phyloP scores from a whole-genome alignment of 805 yeast genomes.

The Zygosaccharomyces siamensis region DNA sequence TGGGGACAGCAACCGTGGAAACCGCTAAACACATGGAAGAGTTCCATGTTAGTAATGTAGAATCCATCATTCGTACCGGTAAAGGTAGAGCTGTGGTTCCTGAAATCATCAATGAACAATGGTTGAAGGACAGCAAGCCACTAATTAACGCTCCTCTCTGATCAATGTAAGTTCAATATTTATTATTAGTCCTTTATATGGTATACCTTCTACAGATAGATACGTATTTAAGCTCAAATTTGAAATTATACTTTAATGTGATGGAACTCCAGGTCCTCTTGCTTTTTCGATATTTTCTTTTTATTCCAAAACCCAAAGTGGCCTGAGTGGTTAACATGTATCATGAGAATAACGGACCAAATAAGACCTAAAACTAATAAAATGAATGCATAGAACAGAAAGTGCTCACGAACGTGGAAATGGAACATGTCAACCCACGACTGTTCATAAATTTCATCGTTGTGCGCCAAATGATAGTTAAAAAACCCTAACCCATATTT shows the following conservation, averaged over 20 bases:
- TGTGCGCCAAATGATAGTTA: conserved; percentile 27
- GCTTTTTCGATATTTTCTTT: conserved; percentile 14
- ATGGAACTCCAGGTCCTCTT: conserved; percentile 20
- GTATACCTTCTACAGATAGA: background rate
- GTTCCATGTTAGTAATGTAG: conserved; percentile 65
- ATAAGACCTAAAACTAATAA: conserved; percentile 15
- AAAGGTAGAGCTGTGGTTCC: conserved; percentile 76
- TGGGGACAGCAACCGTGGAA: conserved; percentile 79
- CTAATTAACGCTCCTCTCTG: conserved; percentile 6
- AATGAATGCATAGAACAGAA: conserved; percentile 19
- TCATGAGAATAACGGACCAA: conserved; percentile 17
- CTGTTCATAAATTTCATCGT: conserved; percentile 22
- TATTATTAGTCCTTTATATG: background rate
- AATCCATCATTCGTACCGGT: conserved; percentile 54
- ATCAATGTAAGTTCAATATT: background rate
- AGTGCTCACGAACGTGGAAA: conserved; percentile 26
- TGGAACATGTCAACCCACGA: conserved; percentile 19
- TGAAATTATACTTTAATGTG: conserved; percentile 17
- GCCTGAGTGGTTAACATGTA: conserved; percentile 10
- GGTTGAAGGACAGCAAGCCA: conserved; percentile 24
- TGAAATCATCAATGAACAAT: conserved; percentile 47
- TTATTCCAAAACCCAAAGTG: conserved; percentile 10
- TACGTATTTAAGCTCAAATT: background rate
- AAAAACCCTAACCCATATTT: conserved; percentile 35
- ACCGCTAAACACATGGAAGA: conserved; percentile 79